These are phyloP conservation scores for Podospora didyma DNA, from an alignment of 495 filamentous ascomycete species.

Conservation along the genomic window DNA sequence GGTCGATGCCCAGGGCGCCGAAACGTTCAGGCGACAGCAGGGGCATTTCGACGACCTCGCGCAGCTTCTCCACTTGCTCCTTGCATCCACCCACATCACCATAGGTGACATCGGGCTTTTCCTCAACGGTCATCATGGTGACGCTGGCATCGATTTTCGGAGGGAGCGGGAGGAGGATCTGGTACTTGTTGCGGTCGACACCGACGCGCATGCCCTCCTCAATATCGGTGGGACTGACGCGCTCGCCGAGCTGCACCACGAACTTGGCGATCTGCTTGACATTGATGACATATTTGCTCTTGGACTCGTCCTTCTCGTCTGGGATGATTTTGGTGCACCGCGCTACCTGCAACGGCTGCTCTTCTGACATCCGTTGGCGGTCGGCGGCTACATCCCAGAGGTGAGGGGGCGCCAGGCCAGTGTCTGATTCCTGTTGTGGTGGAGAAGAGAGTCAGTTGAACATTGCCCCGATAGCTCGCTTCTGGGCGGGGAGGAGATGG, in stretches of 20 bases:
- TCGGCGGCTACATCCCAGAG: conserved; percentile 98
- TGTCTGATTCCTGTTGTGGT: conserved; percentile 81
- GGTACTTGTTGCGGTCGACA: conserved; percentile 98
- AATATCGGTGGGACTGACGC: conserved; percentile 96
- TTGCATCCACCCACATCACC: conserved; percentile 99
- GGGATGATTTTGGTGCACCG: conserved; percentile 98
- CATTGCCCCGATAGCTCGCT: background rate
- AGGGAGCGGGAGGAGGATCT: conserved; percentile 94
- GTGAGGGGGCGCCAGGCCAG: conserved; percentile 94
- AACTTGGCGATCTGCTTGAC: conserved; percentile 99
- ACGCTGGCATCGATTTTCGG: conserved; percentile 99
- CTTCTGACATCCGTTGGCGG: conserved; percentile 95
- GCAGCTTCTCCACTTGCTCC: conserved; percentile 97
- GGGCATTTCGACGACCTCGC: conserved; percentile 98
- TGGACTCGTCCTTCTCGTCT: conserved; percentile 92
- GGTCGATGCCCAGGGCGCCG: conserved; percentile 95
- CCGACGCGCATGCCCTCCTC: conserved; percentile 98
- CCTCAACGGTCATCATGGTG: conserved; percentile 99
- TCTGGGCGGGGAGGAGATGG: background rate
- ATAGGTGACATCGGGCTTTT: conserved; percentile 98
- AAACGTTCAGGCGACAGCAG: conserved; percentile 94
- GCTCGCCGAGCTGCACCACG: conserved; percentile 95
- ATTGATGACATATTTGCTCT: conserved; percentile 99
- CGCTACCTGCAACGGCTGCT: conserved; percentile 96
- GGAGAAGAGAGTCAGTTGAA: conserved; percentile 3